A percentile compares a stretch with the other conserved stretches of the same genome.
Conservation (phyloP, 2,329 filamentous ascomycete species). For the Lachnellula cervina region DNA sequence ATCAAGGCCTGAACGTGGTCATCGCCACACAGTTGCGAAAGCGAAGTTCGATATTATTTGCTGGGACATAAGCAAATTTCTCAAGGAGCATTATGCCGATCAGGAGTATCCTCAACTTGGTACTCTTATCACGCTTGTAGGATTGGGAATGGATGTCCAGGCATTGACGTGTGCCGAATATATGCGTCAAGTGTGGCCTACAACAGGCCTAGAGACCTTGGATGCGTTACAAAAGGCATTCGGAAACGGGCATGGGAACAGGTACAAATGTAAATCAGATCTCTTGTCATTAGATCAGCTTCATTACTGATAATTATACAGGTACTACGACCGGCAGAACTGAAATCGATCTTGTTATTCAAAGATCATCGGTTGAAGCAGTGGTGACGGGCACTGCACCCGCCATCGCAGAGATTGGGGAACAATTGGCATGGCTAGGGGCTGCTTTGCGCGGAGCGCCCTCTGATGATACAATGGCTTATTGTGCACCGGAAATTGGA, state of each 20-base stretch:
- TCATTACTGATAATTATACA: no score
- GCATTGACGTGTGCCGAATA: conserved; percentile 4
- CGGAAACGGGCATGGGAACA: not conserved
- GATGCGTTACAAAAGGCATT: not conserved
- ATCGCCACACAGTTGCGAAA: no score
- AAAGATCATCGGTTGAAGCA: no score
- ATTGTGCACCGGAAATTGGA: not conserved
- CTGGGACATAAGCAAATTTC: no score
- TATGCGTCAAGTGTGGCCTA: conserved; percentile 4
- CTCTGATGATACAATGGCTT: not conserved
- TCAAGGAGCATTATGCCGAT: no score
- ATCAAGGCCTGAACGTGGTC: no score
- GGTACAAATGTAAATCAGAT: no score
- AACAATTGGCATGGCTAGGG: conserved; percentile 8
- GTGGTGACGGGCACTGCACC: not conserved
- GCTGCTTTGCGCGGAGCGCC: conserved; percentile 2
- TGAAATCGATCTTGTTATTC: no score
- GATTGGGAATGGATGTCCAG: conserved; percentile 1
- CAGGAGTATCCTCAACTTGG: no score
- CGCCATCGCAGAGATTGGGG: conserved; percentile 1
- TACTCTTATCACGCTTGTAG: not conserved
- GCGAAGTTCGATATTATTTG: no score
- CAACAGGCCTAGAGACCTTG: conserved; percentile 2
- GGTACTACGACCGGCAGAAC: no score
- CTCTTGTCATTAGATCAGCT: no score